Evolutionary conservation across 208 protist species (phyloP).

Genomic region (Wallacemonas rigidus): DNA sequence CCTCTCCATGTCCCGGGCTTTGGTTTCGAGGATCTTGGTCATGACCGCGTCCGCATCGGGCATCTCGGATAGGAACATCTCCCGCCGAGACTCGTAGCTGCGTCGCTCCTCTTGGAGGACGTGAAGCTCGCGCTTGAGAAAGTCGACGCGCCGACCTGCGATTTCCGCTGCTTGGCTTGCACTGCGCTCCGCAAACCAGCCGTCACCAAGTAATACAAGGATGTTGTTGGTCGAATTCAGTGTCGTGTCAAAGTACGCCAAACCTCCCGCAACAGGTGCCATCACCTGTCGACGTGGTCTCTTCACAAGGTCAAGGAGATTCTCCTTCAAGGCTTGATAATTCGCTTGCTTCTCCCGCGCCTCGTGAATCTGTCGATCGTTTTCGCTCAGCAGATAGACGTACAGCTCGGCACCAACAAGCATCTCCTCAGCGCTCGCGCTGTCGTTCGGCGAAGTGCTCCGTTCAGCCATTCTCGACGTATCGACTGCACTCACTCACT

Average conservation of each 20-base stretch:
- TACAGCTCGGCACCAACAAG: conserved; percentile 77
- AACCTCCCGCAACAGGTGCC: conserved; percentile 77
- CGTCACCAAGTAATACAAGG: conserved; percentile 85
- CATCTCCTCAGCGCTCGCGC: conserved; percentile 45
- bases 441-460: conserved; percentile 17
- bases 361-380: conserved; percentile 43
- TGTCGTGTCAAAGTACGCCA: conserved; percentile 81
- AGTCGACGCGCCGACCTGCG: conserved; percentile 59
- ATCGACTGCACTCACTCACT: background rate
- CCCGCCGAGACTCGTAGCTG: conserved; percentile 43
- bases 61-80: conserved; percentile 75
- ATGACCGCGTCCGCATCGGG: conserved; percentile 57
- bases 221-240: conserved; percentile 84
- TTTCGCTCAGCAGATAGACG: conserved; percentile 54
- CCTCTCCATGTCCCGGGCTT: conserved; percentile 21
- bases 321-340: conserved; percentile 55
- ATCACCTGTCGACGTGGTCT: conserved; percentile 58
- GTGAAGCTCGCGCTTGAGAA: conserved; percentile 64
- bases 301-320: conserved; percentile 55
- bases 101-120: conserved; percentile 64
- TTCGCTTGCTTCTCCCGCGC: conserved; percentile 33
- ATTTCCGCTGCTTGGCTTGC: conserved; percentile 76
- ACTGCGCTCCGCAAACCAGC: conserved; percentile 89
- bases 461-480: background rate
- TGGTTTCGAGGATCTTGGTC: conserved; percentile 39